Percentiles rank a stretch among this genome's conserved stretches.
Conservation (phyloP, 106 monocot species). For the Dendrobium catenatum region DNA sequence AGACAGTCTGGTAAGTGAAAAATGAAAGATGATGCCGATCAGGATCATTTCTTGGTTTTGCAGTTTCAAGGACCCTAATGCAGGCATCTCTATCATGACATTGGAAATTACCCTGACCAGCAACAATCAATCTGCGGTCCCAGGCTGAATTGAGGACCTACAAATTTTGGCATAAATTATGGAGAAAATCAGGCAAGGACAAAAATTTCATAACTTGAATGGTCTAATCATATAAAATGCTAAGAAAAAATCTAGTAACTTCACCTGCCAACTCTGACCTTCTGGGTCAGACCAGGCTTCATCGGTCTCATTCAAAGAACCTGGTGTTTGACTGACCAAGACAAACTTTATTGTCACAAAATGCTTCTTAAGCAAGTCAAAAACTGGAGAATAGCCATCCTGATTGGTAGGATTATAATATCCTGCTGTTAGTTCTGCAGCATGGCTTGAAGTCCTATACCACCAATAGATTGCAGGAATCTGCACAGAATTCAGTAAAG, state of each 20-base stretch:
- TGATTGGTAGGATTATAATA: conserved; percentile 80
- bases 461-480: conserved; percentile 91
- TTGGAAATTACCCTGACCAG: conserved; percentile 37
- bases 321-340: conserved; percentile 20
- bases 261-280: conserved; percentile 83
- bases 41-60: conserved; percentile 71
- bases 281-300: conserved; percentile 59
- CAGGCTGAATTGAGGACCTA: conserved; percentile 76
- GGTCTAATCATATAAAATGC: neutral
- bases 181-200: neutral
- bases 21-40: conserved; percentile 61
- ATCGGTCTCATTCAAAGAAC: conserved; percentile 34
- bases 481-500: conserved; percentile 22
- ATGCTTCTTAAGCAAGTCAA: conserved; percentile 74
- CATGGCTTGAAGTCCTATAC: conserved; percentile 80
- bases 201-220: no score
- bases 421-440: conserved; percentile 88
- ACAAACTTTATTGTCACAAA: conserved; percentile 51
- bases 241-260: neutral
- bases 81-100: conserved; percentile 49
- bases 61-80: conserved; percentile 36
- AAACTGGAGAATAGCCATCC: conserved; percentile 79
- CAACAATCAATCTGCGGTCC: conserved; percentile 50
- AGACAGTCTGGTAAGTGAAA: conserved; percentile 52
- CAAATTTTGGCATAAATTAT: neutral